Base-by-base conservation (phyloP, 2,329 filamentous ascomycete species). In the Aspergillus sp. region DNA sequence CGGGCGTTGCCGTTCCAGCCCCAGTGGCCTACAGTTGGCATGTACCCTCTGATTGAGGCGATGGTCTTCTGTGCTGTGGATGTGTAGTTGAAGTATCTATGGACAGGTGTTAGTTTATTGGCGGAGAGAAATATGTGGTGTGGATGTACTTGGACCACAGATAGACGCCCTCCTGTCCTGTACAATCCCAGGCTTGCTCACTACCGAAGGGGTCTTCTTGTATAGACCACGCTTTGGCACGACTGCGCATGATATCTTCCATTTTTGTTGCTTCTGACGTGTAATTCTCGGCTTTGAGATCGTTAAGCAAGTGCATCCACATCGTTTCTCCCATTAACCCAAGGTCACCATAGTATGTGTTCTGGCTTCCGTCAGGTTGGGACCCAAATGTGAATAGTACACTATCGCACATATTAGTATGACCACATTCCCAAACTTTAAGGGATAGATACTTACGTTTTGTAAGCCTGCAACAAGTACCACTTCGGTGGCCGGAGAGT, bases 171-270 rank as follows among this genome's bases (percentile, higher is more conserved):
- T 88, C 85, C 63, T 88, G 85, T 0, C 84, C 85, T 0, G 85
- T 87, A 0, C 82, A 86, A 59, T 88, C 85, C 85, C 85, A 88
- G 0, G 84, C 81, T 83, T 85, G 85, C 68, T 87, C 85, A 54
- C 83, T 86, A 0, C 84, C 85, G 61, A 81, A 88, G 0, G 85
- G 85, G 5, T 84, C 81, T 7, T 78, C 76, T 55, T 82, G 72
- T 0, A 72, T 73, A n/a, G 82, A 70, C 85, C 85, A 88, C 1
- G 73, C 66, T 3, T 76, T 62, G 1, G 84, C 82, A 1, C 85
- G 79, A 3, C 70, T 70, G 13, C 75, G 77, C 84, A 87, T 86
- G 0, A 74, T 71, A 0, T 68, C 66, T 49, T 80, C 78, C 2
- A 87, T 64, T 0, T 70, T 70, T 2, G 68, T 67, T 0, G 79